Base-by-base conservation (phyloP, 2,329 filamentous ascomycete genomes). In the Pestalotiopsis sp. region DNA sequence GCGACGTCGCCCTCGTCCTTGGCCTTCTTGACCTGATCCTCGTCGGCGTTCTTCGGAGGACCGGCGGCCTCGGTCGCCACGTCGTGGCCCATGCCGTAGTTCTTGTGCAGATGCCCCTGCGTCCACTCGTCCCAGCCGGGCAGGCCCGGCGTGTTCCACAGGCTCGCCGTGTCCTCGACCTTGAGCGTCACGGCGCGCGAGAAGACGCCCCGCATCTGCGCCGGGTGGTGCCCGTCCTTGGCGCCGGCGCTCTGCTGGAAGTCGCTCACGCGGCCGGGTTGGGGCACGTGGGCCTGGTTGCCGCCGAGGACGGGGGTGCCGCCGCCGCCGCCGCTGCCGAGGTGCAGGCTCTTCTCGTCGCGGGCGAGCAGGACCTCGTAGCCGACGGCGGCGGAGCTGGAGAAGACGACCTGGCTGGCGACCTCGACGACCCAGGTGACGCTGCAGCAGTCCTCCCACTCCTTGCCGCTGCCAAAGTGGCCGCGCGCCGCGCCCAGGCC, bases 101-200 rank as follows among this genome's bases (percentile, higher is more conserved):
- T 75, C 77, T 69, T 73, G 36, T 62, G 23, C 38, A 70, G 52
- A 68, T 72, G 74, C 71, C 67, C 77, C 31, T 79, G 73, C 66
- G 80, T 77, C 58, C 78, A 76, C 67, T 86, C 82, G 69, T 87
- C 82, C 86, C 87, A 91, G 39, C 88, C 87, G 1, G 94, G 94
- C 69, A 98, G 85, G 31, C 89, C 85, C 0, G 96, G 95, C n/a
- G 91, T 96, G 76, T 97, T 97, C 96, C 96, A 99, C 31, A 99
- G 80, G 67, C 91, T 91, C 20, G 91, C 90, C 0, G 95, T 98
- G 80, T 98, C 95, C 77, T 98, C 94, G 1, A 97, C 91, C 58
- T 89, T 90, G 71, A 98, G 79, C 65, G 84, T 88, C 58, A 98
- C 84, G 13, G 95, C 93, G 69, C 90, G 91, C 5, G 94, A 97